Evolutionary conservation across 345 rosid genomes (phyloP).

Genomic region (Nasturtium officinale): DNA sequence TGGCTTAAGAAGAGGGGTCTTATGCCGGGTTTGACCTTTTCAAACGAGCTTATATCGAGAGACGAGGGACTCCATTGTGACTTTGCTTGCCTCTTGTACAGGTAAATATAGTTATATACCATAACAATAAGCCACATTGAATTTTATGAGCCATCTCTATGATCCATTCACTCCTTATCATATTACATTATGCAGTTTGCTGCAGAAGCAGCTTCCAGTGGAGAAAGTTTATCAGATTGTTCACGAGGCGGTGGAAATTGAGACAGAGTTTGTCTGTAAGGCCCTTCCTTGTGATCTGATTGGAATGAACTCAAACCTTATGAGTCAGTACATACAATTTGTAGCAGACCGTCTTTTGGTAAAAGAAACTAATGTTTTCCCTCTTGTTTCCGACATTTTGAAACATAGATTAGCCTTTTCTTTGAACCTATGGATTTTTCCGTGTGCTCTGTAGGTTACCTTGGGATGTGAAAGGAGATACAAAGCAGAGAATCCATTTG

Average conservation of each 20-base stretch:
- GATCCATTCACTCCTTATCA: not conserved
- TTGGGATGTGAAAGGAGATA: constrained; percentile 69
- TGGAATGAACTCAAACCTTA: constrained; percentile 84
- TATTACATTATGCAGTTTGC: constrained; percentile 51
- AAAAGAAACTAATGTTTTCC: constrained; percentile 13
- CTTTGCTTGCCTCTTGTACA: constrained; percentile 90
- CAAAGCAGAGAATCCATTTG: constrained; percentile 79
- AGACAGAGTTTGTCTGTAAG: constrained; percentile 83
- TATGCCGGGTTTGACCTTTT: constrained; percentile 95
- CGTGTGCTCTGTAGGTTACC: constrained; percentile 54
- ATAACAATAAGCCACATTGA: not conserved
- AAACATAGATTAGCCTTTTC: not conserved
- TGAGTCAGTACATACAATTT: constrained; percentile 92
- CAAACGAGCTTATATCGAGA: constrained; percentile 91
- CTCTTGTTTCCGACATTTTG: not conserved
- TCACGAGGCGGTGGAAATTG: constrained; percentile 84
- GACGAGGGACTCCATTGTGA: constrained; percentile 96
- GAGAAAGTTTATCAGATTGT: constrained; percentile 69
- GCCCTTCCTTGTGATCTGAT: constrained; percentile 89
- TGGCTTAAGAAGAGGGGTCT: constrained; percentile 97
- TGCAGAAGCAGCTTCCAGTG: constrained; percentile 59
- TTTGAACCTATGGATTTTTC: not conserved
- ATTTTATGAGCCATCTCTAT: not conserved
- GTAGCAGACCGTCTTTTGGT: constrained; percentile 93
- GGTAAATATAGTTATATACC: constrained; percentile 43